Evolutionary conservation across 768 basidiomycete species (phyloP).

Genomic region (Ephemerocybe angulata): DNA sequence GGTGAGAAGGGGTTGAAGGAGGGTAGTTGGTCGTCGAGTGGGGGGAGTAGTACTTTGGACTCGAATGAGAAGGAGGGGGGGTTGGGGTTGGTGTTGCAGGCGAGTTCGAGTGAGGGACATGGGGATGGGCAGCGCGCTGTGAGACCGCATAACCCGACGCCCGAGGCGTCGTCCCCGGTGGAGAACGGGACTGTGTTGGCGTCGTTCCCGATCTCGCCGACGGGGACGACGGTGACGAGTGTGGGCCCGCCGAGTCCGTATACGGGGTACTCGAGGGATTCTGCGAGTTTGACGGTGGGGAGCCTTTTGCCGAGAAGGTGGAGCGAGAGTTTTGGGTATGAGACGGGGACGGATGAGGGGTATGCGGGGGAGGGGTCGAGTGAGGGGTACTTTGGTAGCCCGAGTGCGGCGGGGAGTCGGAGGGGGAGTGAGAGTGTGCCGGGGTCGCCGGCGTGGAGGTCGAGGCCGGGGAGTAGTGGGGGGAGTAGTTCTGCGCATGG

Average conservation of each 20-base stretch:
- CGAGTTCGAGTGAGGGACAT: background rate
- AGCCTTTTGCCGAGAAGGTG: conserved; percentile 36
- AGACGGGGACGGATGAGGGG: background rate
- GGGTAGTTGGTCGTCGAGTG: background rate
- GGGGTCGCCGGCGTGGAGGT: conserved; percentile 2
- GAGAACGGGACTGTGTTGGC: conserved; percentile 40
- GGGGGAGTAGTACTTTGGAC: background rate
- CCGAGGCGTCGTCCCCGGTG: conserved; percentile 39
- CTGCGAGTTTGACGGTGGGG: conserved; percentile 33
- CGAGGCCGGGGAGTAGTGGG: conserved; percentile 7
- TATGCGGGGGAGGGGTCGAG: conserved; percentile 9
- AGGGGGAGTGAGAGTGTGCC: background rate
- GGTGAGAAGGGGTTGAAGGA: conserved; percentile 33
- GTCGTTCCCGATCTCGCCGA: conserved; percentile 45
- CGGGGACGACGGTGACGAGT: conserved; percentile 27
- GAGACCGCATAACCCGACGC: conserved; percentile 52
- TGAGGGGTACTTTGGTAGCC: background rate
- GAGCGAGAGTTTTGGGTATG: conserved; percentile 19
- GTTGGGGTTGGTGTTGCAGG: background rate
- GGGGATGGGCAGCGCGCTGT: conserved; percentile 1
- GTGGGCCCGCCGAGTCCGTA: conserved; percentile 29
- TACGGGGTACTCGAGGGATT: conserved; percentile 34
- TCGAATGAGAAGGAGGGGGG: background rate
- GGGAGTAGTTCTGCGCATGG: background rate
- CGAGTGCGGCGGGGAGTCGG: background rate